Conservation (phyloP, 805 yeast species). For the Starmerella vaccinii region DNA sequence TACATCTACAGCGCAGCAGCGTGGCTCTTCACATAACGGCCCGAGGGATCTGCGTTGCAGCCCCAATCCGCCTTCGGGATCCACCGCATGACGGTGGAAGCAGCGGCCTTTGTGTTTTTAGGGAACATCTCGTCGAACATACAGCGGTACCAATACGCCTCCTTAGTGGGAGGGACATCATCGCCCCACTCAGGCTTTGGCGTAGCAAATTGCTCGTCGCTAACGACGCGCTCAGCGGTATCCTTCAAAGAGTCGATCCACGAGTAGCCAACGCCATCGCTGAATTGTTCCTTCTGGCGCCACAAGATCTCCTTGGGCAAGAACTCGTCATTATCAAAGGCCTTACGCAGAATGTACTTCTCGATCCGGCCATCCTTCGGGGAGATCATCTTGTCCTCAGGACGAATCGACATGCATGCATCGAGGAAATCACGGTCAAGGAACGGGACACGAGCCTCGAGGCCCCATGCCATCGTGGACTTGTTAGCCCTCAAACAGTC, state of each 20-base stretch:
- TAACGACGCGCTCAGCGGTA: conserved; percentile 72
- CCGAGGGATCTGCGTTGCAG: conserved; percentile 96
- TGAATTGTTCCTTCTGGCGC: conserved; percentile 99
- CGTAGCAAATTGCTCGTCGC: conserved; percentile 81
- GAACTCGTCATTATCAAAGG: conserved; percentile 89
- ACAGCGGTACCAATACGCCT: conserved; percentile 97
- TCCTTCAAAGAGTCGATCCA: conserved; percentile 99
- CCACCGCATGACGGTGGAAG: conserved; percentile 98
- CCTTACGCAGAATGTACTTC: conserved; percentile 93
- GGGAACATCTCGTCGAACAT: conserved; percentile 92
- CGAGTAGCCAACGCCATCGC: conserved; percentile 98
- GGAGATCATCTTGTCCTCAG: conserved; percentile 79
- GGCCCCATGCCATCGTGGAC: conserved; percentile 99
- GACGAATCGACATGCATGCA: conserved; percentile 87
- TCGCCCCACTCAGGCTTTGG: conserved; percentile 95
- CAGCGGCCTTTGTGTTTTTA: conserved; percentile 78
- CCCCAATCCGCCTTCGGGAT: conserved; percentile 99
- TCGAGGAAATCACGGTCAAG: conserved; percentile 88
- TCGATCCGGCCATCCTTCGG: conserved; percentile 57
- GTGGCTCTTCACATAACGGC: conserved; percentile 89
- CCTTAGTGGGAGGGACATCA: conserved; percentile 93
- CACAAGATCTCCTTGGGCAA: conserved; percentile 93
- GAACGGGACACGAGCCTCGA: conserved; percentile 99
- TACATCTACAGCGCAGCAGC: conserved; percentile 46
- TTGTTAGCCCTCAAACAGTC: conserved; percentile 99